A percentile compares a stretch with the other conserved stretches of the same genome.
Conservation (phyloP, 164 flowering plant genomes). For the Macadamia integrifolia region DNA sequence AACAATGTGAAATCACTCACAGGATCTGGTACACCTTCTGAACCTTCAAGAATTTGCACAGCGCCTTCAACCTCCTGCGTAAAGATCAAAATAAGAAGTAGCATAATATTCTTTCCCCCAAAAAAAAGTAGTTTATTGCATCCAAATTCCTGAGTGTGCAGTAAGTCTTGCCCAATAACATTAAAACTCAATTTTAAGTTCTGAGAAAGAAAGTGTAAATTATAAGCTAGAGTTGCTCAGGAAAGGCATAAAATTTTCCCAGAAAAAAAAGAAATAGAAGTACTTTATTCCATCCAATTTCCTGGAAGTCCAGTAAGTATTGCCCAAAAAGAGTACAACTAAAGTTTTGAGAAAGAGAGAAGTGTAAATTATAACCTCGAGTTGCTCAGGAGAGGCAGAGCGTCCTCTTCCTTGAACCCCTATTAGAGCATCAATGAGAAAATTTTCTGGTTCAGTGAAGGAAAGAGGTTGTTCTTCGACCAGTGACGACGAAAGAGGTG, state of each 20-base stretch:
- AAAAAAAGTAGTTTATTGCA: not conserved
- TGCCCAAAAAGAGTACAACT: too few species aligned
- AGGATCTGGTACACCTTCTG: constrained; percentile 67
- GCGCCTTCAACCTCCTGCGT: constrained; percentile 75
- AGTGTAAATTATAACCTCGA: constrained; percentile 32
- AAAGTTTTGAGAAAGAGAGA: not conserved
- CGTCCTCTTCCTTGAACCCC: constrained; percentile 96
- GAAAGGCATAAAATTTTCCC: constrained; percentile 33
- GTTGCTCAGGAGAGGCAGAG: constrained; percentile 73
- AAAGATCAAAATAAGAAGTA: constrained; percentile 2
- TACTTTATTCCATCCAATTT: too few species aligned
- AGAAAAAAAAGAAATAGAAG: too few species aligned
- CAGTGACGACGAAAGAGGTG: constrained; percentile 24
- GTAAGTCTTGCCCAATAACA: too few species aligned
- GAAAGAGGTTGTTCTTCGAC: constrained; percentile 27
- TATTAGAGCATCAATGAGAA: constrained; percentile 58
- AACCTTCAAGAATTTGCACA: constrained; percentile 58
- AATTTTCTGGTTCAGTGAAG: constrained; percentile 54
- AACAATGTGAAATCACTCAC: constrained; percentile 26
- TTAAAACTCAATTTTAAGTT: not conserved
- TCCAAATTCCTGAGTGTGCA: not conserved
- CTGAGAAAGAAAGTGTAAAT: not conserved
- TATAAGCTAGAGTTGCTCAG: constrained; percentile 63
- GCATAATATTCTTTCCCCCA: not conserved
- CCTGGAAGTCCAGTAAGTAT: too few species aligned